These are phyloP conservation scores for Pleurozium schreberi DNA, from an alignment of 225 moss, liverwort and hornwort species.

Conservation along the genomic window DNA sequence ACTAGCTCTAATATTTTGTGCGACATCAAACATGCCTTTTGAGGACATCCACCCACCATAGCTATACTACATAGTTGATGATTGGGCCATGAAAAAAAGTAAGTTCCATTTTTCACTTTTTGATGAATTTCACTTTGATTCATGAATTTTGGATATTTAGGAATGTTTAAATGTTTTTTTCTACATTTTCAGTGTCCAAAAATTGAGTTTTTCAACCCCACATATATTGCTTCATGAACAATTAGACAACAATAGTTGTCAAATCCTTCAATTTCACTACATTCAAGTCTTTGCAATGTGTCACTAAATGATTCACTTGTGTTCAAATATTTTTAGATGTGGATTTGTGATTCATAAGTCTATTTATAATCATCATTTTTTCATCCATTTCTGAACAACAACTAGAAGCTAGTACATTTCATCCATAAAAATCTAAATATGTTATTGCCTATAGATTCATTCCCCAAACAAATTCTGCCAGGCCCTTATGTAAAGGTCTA, in stretches of 20 bases:
- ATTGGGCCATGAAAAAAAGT: neutral
- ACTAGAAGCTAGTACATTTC: neutral
- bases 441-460: neutral
- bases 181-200: neutral
- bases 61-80: rapidly evolving
- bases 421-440: neutral
- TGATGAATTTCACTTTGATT: neutral
- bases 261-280: neutral
- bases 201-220: neutral
- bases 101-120: neutral
- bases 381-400: neutral
- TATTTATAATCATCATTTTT: neutral
- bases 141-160: neutral
- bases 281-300: neutral
- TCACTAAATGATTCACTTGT: neutral
- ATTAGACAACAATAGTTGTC: neutral
- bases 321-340: neutral
- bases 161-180: neutral
- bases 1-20: neutral
- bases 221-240: neutral
- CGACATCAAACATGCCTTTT: neutral
- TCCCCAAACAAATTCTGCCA: rapidly evolving
- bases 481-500: neutral
- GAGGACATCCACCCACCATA: rapidly evolving
- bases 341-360: neutral